Conservation (phyloP, 2,329 filamentous ascomycete species). For the Talaromyces sp. region DNA sequence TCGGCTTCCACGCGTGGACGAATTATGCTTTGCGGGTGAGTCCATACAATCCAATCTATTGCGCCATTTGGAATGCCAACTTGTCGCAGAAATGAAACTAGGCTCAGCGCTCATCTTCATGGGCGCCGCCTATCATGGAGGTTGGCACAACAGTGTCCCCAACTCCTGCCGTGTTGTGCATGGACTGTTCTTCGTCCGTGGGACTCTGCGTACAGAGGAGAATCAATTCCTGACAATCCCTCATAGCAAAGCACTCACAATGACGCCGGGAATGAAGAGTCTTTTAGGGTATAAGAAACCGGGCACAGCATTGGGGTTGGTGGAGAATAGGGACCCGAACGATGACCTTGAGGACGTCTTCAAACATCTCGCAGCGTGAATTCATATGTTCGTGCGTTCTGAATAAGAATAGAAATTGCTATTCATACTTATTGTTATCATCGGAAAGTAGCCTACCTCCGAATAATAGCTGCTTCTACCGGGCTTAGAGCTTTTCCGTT, state of each 20-base stretch:
- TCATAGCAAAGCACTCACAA: slow-evolving; percentile 27
- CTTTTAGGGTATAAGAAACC: slow-evolving; percentile 37
- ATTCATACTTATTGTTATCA: too few species aligned
- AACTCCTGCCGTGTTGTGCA: slow-evolving; percentile 28
- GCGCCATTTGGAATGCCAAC: neutral
- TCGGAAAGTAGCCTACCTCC: neutral
- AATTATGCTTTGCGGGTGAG: slow-evolving; percentile 31
- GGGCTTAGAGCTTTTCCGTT: neutral
- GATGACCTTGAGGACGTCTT: slow-evolving; percentile 20
- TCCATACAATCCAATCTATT: neutral
- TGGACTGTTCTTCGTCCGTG: slow-evolving; percentile 32
- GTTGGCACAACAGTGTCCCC: slow-evolving; percentile 29
- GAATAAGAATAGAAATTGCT: neutral
- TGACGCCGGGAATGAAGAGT: slow-evolving; percentile 33
- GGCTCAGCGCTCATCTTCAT: slow-evolving; percentile 38
- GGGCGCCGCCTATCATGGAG: slow-evolving; percentile 33
- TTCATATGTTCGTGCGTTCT: neutral
- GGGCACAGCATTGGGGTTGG: slow-evolving; percentile 29
- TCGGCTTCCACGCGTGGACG: slow-evolving; percentile 25
- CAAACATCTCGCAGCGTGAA: neutral
- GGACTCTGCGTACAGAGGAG: slow-evolving; percentile 31
- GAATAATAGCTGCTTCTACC: neutral
- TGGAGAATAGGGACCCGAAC: slow-evolving; percentile 28
- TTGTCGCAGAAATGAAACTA: slow-evolving; percentile 32
- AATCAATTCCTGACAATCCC: slow-evolving; percentile 36